phyloP scores from a whole-genome alignment of 768 basidiomycete genomes.

The Phylloporus scabripes region DNA sequence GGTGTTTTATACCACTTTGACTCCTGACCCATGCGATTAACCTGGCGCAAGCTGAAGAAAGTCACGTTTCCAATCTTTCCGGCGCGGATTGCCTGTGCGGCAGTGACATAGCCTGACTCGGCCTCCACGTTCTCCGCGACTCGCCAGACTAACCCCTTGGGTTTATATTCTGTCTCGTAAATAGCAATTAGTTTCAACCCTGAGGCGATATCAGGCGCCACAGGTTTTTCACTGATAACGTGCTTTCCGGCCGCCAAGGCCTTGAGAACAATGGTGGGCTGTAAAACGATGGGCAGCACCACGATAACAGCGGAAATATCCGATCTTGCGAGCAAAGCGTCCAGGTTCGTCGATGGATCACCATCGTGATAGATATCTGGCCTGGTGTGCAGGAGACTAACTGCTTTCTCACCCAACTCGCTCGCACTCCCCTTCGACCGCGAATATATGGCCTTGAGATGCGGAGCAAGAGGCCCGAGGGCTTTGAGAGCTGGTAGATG shows the following conservation, averaged over 20 bases:
- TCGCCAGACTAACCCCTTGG: conserved; percentile 69
- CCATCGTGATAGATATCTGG: conserved; percentile 57
- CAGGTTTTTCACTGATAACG: conserved; percentile 85
- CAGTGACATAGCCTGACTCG: conserved; percentile 48
- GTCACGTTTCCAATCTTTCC: conserved; percentile 69
- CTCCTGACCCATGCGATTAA: conserved; percentile 52
- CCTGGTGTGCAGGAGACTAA: conserved; percentile 32
- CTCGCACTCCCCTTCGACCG: conserved; percentile 59
- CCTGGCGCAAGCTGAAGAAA: conserved; percentile 55
- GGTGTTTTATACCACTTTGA: conserved; percentile 77
- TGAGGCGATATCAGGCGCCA: conserved; percentile 61
- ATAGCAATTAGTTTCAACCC: conserved; percentile 60
- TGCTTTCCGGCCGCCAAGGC: conserved; percentile 76
- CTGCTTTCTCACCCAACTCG: conserved; percentile 47
- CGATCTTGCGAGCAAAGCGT: conserved; percentile 56
- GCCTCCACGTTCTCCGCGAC: conserved; percentile 76
- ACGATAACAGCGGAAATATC: conserved; percentile 74
- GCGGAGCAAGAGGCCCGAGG: conserved; percentile 42
- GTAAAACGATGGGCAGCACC: conserved; percentile 69
- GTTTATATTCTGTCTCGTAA: conserved; percentile 61
- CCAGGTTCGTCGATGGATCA: conserved; percentile 41
- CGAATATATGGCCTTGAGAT: conserved; percentile 72
- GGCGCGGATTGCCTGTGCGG: conserved; percentile 42
- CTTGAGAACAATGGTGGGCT: conserved; percentile 62
- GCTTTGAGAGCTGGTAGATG: conserved; percentile 71